Base-by-base conservation (phyloP, 768 basidiomycete genomes). In the Vishniacozyma victoriae region DNA sequence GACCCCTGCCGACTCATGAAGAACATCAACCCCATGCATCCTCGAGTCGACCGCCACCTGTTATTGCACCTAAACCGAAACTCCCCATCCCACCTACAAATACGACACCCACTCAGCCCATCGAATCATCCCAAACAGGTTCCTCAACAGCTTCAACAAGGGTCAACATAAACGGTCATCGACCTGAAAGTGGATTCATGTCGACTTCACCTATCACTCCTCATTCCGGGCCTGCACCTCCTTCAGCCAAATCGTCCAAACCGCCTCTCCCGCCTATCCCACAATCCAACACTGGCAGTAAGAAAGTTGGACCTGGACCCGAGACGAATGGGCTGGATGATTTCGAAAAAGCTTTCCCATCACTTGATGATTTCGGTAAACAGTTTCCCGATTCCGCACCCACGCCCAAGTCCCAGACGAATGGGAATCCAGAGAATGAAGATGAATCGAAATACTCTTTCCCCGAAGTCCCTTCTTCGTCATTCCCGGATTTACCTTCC, bases 341-440 rank as follows among this genome's bases (percentile, higher is more conserved):
- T n/a, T 71, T 71, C 38, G 55, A 61, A 18, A 62, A 60, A 26
- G 50, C 53, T 4, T 71, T 71, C 49, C 70, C 70, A 6, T 65
- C 67, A 2, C 42, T 71, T 26, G 57, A 48, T 24, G 67, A 71
- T 14, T 66, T 71, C 48, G 70, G 63, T n/a, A 62, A 60, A 39
- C 59, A 62, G 24, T 67, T 23, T 15, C 39, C 47, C 15, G 46
- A 48, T 3, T 25, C 41, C 23, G 26, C 39, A 16, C 25, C 16
- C 14, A 27, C 5, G 24, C 40, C 48, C 12, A 49, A 49, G 16
- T 31, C 27, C 27, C 39, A 41, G 35, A 46, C 44, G 50, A 29
- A 26, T 20, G 50, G 50, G 11, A 19, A 42, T 23, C 48, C 51
- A 1, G 36, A 44, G 9, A 37, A 41, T 16, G 45, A 42, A 13